Percentiles rank a stretch among this genome's conserved stretches.
phyloP scores from a whole-genome alignment of 2,329 filamentous ascomycete species.

The Macrophomina pseudophaseolina region DNA sequence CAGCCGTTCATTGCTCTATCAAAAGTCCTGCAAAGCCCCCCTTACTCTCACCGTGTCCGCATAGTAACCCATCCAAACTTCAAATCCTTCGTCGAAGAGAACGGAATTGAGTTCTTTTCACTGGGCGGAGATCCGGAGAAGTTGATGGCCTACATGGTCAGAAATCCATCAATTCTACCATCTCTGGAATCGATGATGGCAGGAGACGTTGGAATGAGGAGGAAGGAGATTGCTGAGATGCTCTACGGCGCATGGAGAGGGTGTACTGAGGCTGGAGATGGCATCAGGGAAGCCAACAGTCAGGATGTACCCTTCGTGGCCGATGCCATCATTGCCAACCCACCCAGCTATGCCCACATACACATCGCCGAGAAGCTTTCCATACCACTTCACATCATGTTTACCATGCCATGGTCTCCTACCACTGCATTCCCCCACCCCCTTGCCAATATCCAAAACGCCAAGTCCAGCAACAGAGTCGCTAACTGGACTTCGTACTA shows the following conservation, averaged over 20 bases:
- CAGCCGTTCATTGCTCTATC: conserved; percentile 81
- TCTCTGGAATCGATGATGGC: conserved; percentile 72
- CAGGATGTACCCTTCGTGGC: conserved; percentile 72
- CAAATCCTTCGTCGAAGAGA: conserved; percentile 74
- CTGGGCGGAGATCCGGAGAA: conserved; percentile 80
- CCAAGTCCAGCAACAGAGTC: conserved; percentile 73
- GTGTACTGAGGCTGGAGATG: conserved; percentile 62
- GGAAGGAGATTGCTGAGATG: conserved; percentile 78
- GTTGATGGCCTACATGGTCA: conserved; percentile 88
- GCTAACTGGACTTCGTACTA: conserved; percentile 78
- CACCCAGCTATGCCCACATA: conserved; percentile 77
- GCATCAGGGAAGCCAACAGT: neutral
- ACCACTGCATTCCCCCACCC: conserved; percentile 79
- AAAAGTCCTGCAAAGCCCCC: conserved; percentile 71
- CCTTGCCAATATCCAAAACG: conserved; percentile 73
- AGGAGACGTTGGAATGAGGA: conserved; percentile 71
- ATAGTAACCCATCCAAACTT: conserved; percentile 82
- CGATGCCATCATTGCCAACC: conserved; percentile 80
- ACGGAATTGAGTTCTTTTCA: conserved; percentile 80
- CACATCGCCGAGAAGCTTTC: conserved; percentile 77
- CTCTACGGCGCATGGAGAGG: conserved; percentile 82
- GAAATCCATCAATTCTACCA: conserved; percentile 79
- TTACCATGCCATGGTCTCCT: conserved; percentile 82
- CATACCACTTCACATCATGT: conserved; percentile 83
- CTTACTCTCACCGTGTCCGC: conserved; percentile 71